A percentile compares a stretch with the other conserved stretches of the same genome.
phyloP scores from a whole-genome alignment of 306 rosid genomes.

The Sphenostylis stenocarpa region DNA sequence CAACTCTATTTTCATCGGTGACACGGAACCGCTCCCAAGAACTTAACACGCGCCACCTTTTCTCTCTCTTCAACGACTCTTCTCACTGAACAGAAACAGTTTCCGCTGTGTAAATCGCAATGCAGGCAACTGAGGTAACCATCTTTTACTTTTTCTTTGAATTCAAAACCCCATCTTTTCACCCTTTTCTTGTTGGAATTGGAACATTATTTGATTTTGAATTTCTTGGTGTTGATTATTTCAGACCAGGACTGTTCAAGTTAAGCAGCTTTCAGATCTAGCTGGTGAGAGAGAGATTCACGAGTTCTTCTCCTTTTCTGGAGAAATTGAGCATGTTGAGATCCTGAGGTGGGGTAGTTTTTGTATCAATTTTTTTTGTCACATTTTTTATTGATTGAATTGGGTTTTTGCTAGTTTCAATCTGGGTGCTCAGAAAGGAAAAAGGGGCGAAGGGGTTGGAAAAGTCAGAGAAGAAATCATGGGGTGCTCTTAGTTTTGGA shows the following conservation, averaged over 20 bases:
- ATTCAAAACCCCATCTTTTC: conserved; percentile 20
- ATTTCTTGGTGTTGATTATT: not conserved
- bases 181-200: not conserved
- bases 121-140: conserved; percentile 34
- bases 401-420: not conserved
- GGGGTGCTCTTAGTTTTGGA: conserved; percentile 19
- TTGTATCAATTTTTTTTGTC: not conserved
- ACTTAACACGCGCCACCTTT: not conserved
- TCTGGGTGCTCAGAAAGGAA: conserved; percentile 27
- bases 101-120: conserved; percentile 16
- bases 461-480: not conserved
- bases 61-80: not conserved
- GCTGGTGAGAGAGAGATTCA: conserved; percentile 94
- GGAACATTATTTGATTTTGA: not conserved
- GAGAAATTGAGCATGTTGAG: conserved; percentile 84
- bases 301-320: conserved; percentile 90
- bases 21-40: not conserved
- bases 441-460: not conserved
- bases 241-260: conserved; percentile 89
- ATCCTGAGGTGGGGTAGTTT: conserved; percentile 55
- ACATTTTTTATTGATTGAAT: not conserved
- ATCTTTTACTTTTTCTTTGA: not conserved
- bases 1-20: conserved; percentile 10
- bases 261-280: conserved; percentile 81
- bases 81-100: not conserved